phyloP scores from a whole-genome alignment of 495 filamentous ascomycete genomes.

The Rostrohypoxylon terebratum region DNA sequence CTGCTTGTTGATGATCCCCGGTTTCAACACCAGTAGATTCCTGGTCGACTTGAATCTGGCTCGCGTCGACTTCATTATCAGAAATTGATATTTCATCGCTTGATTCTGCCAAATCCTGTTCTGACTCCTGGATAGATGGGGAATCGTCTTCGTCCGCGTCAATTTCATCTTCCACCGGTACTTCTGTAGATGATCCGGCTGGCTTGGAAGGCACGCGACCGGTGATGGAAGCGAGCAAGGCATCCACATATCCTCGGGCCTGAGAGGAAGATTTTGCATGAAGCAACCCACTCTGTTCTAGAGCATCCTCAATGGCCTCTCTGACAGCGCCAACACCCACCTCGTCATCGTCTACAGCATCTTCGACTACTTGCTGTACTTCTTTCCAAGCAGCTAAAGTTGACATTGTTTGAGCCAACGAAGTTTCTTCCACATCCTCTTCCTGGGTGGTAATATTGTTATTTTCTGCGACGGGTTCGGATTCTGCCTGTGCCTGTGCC shows the following conservation, averaged over 20 bases:
- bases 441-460: background rate
- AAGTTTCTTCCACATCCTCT: slow-evolving; percentile 32
- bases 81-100: slow-evolving; percentile 23
- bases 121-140: background rate
- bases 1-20: slow-evolving; percentile 4
- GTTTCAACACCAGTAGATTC: slow-evolving; percentile 18
- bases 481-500: slow-evolving; percentile 44
- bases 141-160: slow-evolving; percentile 37
- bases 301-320: slow-evolving; percentile 59
- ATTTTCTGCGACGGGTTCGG: background rate
- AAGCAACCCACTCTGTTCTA: slow-evolving; percentile 58
- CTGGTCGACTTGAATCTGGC: slow-evolving; percentile 35
- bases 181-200: slow-evolving; percentile 27
- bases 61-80: slow-evolving; percentile 20
- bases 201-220: slow-evolving; percentile 34
- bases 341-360: slow-evolving; percentile 66
- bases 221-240: slow-evolving; percentile 56
- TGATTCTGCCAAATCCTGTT: slow-evolving; percentile 7
- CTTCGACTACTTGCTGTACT: slow-evolving; percentile 64
- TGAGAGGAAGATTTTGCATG: slow-evolving; percentile 51
- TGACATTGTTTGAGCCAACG: slow-evolving; percentile 40
- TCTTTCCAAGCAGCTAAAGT: slow-evolving; percentile 62
- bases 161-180: slow-evolving; percentile 32
- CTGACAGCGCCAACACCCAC: slow-evolving; percentile 56
- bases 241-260: slow-evolving; percentile 53